phyloP scores from a whole-genome alignment of 345 rosid genomes.

The Punica granatum region DNA sequence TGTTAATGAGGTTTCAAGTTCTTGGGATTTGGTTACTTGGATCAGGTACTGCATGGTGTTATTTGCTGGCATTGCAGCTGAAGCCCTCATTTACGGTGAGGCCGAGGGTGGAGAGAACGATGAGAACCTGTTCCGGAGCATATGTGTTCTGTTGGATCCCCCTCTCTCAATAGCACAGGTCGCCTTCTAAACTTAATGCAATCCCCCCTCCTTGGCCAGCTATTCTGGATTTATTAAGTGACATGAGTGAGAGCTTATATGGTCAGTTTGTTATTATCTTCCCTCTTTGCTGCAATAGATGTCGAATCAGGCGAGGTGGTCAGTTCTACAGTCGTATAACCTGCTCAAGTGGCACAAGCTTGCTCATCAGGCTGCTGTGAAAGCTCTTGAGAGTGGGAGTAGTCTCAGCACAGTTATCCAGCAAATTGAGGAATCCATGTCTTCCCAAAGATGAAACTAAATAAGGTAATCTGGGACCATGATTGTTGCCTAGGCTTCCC shows the following conservation, averaged over 20 bases:
- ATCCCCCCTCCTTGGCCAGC: too few species aligned
- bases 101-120: constrained; percentile 99
- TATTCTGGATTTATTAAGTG: not conserved
- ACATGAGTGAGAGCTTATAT: not conserved
- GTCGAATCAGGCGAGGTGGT: constrained; percentile 99
- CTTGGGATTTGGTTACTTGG: not conserved
- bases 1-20: not conserved
- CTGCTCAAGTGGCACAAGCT: constrained; percentile 80
- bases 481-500: not conserved
- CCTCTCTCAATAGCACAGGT: constrained; percentile 83
- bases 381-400: constrained; percentile 72
- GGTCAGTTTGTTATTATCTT: not conserved
- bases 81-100: constrained; percentile 81
- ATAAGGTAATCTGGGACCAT: not conserved
- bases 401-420: constrained; percentile 69
- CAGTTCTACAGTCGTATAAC: constrained; percentile 79
- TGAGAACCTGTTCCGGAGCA: constrained; percentile 86
- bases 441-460: constrained; percentile 25
- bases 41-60: constrained; percentile 90
- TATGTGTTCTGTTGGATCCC: constrained; percentile 69
- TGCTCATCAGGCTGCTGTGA: constrained; percentile 73
- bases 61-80: constrained; percentile 97
- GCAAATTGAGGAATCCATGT: constrained; percentile 75
- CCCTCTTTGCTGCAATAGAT: constrained; percentile 31
- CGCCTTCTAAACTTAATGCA: not conserved